Base-by-base conservation (phyloP, 768 basidiomycete genomes). In the Russula lepida region DNA sequence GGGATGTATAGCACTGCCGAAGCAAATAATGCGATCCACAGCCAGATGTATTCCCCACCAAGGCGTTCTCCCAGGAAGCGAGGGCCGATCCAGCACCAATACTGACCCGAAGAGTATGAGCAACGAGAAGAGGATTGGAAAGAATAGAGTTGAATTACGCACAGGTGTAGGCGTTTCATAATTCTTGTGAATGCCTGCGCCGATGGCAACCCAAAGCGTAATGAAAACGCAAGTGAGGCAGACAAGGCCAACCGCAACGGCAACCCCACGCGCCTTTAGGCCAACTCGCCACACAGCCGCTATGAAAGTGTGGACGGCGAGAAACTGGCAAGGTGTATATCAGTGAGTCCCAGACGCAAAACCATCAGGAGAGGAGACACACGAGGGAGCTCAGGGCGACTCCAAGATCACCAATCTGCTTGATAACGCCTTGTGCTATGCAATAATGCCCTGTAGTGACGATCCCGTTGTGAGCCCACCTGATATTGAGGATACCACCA, bases 361-460 rank as follows among this genome's bases (percentile, higher is more conserved):
- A 2, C 27, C 6, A 50, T 15, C 2, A 19, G 6, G 15, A 35
- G 13, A 13, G 1, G 11, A 12, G 33, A 33, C 33, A 4, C 12
- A 33, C 33, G 33, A 13, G 11, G 33, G 11, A 12, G 12, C 2
- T 33, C 12, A 33, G 33, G 4, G 74, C 76, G 2, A 74, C 76
- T 25, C 72, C 74, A 4, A 76, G 72, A 54, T 79, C 78, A 9
- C 79, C 77, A 0, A 78, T 56, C 58, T 77, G 75, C 61, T 77
- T 74, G 6, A 79, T 61, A 48, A 74, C 66, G n/a, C 75, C 74
- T 65, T 78, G 76, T 0, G 75, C 70, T 6, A 69, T 69, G 62
- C 77, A 78, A 57, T 71, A 77, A 0, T 49, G 19, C 6, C 75
- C 75, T 1, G 62, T 64, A 32, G 70, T 65, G 3, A 78, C 74